These are phyloP conservation scores for Tylopilus vinaceipallidus DNA, from an alignment of 768 basidiomycete genomes.

Conservation along the genomic window DNA sequence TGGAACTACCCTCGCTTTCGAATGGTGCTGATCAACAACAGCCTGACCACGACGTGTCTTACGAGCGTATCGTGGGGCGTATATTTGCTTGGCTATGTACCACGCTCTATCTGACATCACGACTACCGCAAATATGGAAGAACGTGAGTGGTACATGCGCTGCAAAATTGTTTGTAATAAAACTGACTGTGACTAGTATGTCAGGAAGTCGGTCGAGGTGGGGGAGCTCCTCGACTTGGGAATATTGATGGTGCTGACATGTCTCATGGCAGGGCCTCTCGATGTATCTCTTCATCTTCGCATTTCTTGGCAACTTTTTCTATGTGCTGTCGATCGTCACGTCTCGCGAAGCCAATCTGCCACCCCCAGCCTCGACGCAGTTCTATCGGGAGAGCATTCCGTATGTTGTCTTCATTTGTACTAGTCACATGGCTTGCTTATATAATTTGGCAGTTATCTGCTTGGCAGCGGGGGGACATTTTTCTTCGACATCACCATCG, in stretches of 20 bases:
- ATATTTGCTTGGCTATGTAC: constrained; percentile 95
- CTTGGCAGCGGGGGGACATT: constrained; percentile 92
- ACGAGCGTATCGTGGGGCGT: constrained; percentile 77
- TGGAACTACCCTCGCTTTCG: constrained; percentile 19
- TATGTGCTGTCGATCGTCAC: constrained; percentile 90
- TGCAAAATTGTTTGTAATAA: not conserved
- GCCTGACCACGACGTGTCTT: constrained; percentile 25
- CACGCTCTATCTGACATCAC: constrained; percentile 86
- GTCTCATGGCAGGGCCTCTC: constrained; percentile 71
- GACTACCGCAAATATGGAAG: constrained; percentile 98
- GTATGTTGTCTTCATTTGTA: constrained; percentile 44
- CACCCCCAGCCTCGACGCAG: constrained; percentile 56
- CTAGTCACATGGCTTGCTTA: not conserved
- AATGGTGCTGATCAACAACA: constrained; percentile 5
- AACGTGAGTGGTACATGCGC: constrained; percentile 61
- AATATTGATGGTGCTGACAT: constrained; percentile 5
- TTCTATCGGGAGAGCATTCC: constrained; percentile 83
- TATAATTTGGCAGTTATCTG: constrained; percentile 56
- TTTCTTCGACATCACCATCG: constrained; percentile 89
- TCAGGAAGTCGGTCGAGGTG: constrained; percentile 87
- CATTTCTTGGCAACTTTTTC: constrained; percentile 90
- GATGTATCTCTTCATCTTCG: constrained; percentile 89
- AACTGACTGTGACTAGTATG: constrained; percentile 50
- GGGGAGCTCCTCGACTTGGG: constrained; percentile 1
- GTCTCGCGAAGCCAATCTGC: constrained; percentile 59